Percentiles rank a stretch among this genome's conserved stretches.
phyloP scores from a whole-genome alignment of 768 basidiomycete genomes.

The Glaciozyma martinii region DNA sequence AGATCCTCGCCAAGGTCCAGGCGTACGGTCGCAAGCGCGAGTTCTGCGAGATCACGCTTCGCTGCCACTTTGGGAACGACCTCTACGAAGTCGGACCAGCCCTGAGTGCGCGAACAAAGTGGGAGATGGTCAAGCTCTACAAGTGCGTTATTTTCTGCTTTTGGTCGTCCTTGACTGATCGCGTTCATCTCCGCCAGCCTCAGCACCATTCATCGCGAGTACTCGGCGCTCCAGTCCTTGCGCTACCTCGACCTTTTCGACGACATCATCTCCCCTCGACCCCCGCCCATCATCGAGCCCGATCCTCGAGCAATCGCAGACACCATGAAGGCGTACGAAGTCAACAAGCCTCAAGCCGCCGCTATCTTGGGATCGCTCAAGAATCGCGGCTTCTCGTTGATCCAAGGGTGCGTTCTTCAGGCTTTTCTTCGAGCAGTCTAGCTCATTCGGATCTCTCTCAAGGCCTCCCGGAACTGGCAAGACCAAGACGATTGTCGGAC shows the following conservation, averaged over 20 bases:
- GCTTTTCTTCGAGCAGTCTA: background rate
- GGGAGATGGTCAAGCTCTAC: constrained; percentile 69
- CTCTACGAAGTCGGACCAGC: constrained; percentile 48
- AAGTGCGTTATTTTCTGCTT: constrained; percentile 49
- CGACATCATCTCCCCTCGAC: constrained; percentile 61
- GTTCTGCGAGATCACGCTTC: constrained; percentile 53
- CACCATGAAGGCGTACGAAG: constrained; percentile 59
- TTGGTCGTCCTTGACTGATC: background rate
- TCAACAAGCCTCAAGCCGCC: constrained; percentile 89
- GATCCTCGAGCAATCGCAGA: constrained; percentile 51
- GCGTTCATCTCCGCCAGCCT: constrained; percentile 49
- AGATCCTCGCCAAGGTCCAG: constrained; percentile 63
- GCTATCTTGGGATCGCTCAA: constrained; percentile 69
- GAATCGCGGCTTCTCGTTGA: constrained; percentile 66
- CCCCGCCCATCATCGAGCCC: constrained; percentile 45
- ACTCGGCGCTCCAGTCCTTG: constrained; percentile 70
- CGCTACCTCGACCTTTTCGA: constrained; percentile 70
- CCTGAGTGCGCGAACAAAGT: constrained; percentile 56
- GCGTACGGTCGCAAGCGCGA: constrained; percentile 43
- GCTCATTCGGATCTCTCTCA: constrained; percentile 1
- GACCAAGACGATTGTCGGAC: constrained; percentile 91
- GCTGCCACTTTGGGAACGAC: constrained; percentile 45
- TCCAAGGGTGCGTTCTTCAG: constrained; percentile 67
- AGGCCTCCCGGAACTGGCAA: constrained; percentile 98
- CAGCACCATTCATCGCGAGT: constrained; percentile 86